Evolutionary conservation across 2,329 filamentous ascomycete species (phyloP), one percentile per base, ranked within the genome.

Genomic region (Calonectria hawksworthii): DNA sequence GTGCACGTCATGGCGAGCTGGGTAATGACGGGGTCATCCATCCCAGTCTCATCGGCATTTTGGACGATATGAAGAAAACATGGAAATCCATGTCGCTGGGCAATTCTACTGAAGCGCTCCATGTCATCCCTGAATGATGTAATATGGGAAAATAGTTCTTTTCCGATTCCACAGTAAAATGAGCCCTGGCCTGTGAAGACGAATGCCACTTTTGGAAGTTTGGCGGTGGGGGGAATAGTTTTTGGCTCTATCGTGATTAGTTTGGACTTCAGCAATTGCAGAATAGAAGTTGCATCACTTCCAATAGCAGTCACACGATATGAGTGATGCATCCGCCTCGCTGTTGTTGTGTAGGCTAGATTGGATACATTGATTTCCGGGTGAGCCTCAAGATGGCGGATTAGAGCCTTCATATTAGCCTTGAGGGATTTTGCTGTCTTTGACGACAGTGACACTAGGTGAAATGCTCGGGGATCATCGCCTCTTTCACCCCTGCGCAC

Each of bases 281-380:
- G 23, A 51, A 80, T 70, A 1, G 75, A 74, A 2, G 56, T 4
- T 5, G 68, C 21, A 13, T 77, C 74, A 14, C 74, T 68, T 1
- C 77, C 88, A 4, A 86, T 82, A 54, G 90, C 86, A 52, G 87
- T 88, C 82, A 91, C 87, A 59, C 91, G 88, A 85, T 88, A 90
- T 77, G 88, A 86, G 82, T 92, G 89, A 76, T 93, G 92, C 14
- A 91, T 89, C 56, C 90, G 89, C 28, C 93, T 89, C 18, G 93
- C 94, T 6, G 93, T 94, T 0, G 91, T 92, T 1, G 92, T 93
- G 83, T 94, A 95, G 0, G 93, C 90, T 2, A 95, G 84, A 74
- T 91, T 86, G 1, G 89, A 86, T 88, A 94, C 81, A 0, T 88
- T 87, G 1, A 87, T 87, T 7, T 89, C 86, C 3, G 89, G 87